phyloP scores from a whole-genome alignment of 495 filamentous ascomycete genomes.

The Aspergillus sclerotioniger region DNA sequence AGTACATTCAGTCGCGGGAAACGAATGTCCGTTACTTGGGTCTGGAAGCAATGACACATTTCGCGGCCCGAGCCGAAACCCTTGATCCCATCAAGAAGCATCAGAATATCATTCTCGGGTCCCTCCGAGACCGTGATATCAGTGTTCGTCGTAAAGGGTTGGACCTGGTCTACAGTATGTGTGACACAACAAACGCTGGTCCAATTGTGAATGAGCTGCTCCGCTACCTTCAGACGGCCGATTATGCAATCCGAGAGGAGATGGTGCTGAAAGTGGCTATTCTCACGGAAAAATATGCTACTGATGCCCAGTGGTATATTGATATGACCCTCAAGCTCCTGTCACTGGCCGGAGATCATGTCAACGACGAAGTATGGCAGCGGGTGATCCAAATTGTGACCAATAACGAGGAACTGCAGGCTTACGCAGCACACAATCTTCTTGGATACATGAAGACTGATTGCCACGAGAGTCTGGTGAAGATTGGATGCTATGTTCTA shows the following conservation, averaged over 20 bases:
- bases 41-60: conserved; percentile 96
- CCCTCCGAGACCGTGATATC: conserved; percentile 93
- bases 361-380: conserved; percentile 99
- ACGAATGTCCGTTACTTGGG: conserved; percentile 98
- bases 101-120: conserved; percentile 91
- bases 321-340: conserved; percentile 94
- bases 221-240: conserved; percentile 91
- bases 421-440: conserved; percentile 91
- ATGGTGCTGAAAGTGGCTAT: conserved; percentile 99
- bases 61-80: conserved; percentile 91
- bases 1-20: conserved; percentile 95
- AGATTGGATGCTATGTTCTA: conserved; percentile 93
- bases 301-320: conserved; percentile 98
- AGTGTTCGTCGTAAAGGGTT: conserved; percentile 94
- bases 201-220: conserved; percentile 92
- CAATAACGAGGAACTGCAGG: conserved; percentile 97
- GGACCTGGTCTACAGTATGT: conserved; percentile 99
- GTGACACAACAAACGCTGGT: conserved; percentile 86
- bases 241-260: conserved; percentile 96
- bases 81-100: conserved; percentile 98
- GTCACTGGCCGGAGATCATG: conserved; percentile 95
- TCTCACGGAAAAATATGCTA: conserved; percentile 96
- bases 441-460: conserved; percentile 87
- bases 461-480: conserved; percentile 94
- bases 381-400: conserved; percentile 98